Conservation (phyloP, 2,329 filamentous ascomycete species). For the Cryphonectria carpinicola region DNA sequence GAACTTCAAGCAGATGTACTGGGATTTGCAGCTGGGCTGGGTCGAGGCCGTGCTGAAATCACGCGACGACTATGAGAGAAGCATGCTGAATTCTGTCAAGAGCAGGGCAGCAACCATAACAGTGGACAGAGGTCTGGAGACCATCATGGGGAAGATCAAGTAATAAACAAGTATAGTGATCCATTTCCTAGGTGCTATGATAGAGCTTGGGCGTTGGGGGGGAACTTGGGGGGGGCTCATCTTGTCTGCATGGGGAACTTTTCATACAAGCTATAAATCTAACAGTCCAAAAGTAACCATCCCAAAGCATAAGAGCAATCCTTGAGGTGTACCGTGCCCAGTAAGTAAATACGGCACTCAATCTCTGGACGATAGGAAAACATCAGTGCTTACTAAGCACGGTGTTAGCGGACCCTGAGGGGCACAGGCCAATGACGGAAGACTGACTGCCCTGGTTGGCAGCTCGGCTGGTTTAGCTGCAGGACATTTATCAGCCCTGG, state of each 20-base stretch:
- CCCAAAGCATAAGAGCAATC: not conserved
- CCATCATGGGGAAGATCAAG: conserved; percentile 93
- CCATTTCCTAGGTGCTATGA: not conserved
- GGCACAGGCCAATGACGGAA: conserved; percentile 13
- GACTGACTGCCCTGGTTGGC: conserved; percentile 1
- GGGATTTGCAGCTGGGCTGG: conserved; percentile 94
- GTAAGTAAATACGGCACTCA: not conserved
- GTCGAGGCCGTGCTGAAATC: conserved; percentile 87
- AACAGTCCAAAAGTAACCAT: not conserved
- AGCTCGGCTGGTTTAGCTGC: not conserved
- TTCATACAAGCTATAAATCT: not conserved
- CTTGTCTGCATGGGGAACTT: not conserved
- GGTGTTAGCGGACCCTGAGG: not conserved
- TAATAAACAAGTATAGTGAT: conserved; percentile 40
- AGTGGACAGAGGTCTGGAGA: conserved; percentile 80
- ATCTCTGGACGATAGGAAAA: not conserved
- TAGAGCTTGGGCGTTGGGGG: conserved; percentile 1
- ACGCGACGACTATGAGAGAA: conserved; percentile 91
- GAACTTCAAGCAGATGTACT: conserved; percentile 82
- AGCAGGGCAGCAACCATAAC: conserved; percentile 83
- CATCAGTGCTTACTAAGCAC: conserved; percentile 1
- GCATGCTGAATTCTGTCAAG: conserved; percentile 88
- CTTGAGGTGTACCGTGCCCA: not conserved
- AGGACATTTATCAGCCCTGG: conserved; percentile 27
- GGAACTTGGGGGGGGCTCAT: not conserved